A percentile compares a stretch with the other conserved stretches of the same genome.
phyloP scores from a whole-genome alignment of 768 basidiomycete species.

The Rhodotorula sphaerocarpa region DNA sequence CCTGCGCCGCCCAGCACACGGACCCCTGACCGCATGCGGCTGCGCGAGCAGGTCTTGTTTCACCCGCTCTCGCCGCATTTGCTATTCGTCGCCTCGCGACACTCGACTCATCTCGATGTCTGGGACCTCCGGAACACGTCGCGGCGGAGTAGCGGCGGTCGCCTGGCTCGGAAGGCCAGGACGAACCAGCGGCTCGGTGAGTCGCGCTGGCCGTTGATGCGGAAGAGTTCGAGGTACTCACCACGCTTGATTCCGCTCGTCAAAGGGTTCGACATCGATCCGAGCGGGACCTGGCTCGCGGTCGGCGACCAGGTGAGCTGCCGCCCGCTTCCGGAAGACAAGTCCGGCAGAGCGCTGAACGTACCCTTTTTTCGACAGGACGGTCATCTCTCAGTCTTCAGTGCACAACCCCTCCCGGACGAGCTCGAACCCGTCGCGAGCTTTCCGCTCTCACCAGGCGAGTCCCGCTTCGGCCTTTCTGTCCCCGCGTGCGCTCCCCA shows the following conservation, averaged over 20 bases:
- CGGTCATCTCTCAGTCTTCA: constrained; percentile 9
- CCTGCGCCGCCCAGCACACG: too few relatives aligned
- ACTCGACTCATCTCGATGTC: constrained; percentile 55
- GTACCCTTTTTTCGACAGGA: background rate
- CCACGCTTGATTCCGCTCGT: too few relatives aligned
- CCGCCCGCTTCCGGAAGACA: background rate
- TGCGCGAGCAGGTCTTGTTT: constrained; percentile 57
- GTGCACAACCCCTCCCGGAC: constrained; percentile 1
- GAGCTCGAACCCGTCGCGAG: constrained; percentile 10
- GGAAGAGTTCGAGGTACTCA: too few relatives aligned
- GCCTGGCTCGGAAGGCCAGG: constrained; percentile 54
- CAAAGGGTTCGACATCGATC: constrained; percentile 28
- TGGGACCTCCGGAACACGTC: constrained; percentile 68
- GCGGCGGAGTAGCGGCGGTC: constrained; percentile 43
- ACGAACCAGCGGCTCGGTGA: constrained; percentile 83
- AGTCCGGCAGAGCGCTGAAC: background rate
- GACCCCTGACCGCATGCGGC: too few relatives aligned
- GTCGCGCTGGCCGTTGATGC: background rate
- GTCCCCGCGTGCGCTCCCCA: background rate
- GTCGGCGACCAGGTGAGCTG: constrained; percentile 21
- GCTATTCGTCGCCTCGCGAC: constrained; percentile 70
- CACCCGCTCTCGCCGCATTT: constrained; percentile 63
- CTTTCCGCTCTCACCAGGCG: background rate
- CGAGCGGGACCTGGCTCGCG: constrained; percentile 23
- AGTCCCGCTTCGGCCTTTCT: too few relatives aligned